Evolutionary conservation across 352 stramenopile species (phyloP).

Genomic region (Phytophthora nicotianae): DNA sequence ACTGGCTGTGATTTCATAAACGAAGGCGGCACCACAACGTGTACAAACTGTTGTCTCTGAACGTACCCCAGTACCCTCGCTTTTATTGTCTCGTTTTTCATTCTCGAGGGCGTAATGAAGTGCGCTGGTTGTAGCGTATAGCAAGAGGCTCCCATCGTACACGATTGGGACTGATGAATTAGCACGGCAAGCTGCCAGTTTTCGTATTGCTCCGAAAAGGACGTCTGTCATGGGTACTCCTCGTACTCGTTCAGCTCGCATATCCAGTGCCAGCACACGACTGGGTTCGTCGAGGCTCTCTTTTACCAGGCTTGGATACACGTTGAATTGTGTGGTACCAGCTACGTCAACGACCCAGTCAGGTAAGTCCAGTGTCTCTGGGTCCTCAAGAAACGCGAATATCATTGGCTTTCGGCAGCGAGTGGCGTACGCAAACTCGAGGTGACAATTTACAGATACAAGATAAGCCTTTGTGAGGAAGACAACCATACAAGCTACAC

Average conservation of each 20-base stretch:
- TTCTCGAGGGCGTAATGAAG: slow-evolving; percentile 29
- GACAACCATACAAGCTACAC: slow-evolving; percentile 58
- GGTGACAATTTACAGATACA: slow-evolving; percentile 56
- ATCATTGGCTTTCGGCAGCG: slow-evolving; percentile 49
- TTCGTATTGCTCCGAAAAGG: slow-evolving; percentile 50
- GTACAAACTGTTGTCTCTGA: slow-evolving; percentile 28
- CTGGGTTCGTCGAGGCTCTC: slow-evolving; percentile 8
- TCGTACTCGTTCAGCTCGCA: slow-evolving; percentile 32
- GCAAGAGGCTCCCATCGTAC: slow-evolving; percentile 49
- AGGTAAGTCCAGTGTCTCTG: slow-evolving; percentile 32
- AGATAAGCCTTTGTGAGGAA: slow-evolving; percentile 59
- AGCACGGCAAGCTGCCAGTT: slow-evolving; percentile 37
- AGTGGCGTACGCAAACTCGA: slow-evolving; percentile 61
- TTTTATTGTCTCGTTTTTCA: not conserved
- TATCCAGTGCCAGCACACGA: slow-evolving; percentile 41
- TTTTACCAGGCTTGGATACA: slow-evolving; percentile 40
- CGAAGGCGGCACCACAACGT: slow-evolving; percentile 45
- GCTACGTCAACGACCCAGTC: slow-evolving; percentile 45
- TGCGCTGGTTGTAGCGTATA: slow-evolving; percentile 47
- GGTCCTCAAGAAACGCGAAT: slow-evolving; percentile 52
- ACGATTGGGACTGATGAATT: slow-evolving; percentile 29
- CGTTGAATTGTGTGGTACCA: slow-evolving; percentile 36
- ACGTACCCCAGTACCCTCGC: not conserved
- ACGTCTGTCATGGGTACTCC: slow-evolving; percentile 38
- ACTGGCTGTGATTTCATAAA: slow-evolving; percentile 27